phyloP scores from a whole-genome alignment of 2,329 filamentous ascomycete genomes.

The Fusarium sambucinum region DNA sequence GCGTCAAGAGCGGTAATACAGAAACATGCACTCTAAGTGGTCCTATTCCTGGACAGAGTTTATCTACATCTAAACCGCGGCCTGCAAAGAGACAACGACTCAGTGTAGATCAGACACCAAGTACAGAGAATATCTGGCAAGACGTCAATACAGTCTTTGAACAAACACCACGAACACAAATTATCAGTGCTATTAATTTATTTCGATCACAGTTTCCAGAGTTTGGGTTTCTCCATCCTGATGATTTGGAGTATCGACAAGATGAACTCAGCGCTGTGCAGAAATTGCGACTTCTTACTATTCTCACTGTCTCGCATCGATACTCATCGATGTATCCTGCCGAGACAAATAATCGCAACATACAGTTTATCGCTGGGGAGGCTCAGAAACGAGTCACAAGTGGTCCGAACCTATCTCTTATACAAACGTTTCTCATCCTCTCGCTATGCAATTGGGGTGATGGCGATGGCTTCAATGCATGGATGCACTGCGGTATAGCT shows the following conservation, averaged over 20 bases:
- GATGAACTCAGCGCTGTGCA: conserved; percentile 14
- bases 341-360: not conserved
- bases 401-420: conserved; percentile 31
- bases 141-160: conserved; percentile 25
- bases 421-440: conserved; percentile 40
- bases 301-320: conserved; percentile 33
- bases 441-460: conserved; percentile 46
- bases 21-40: conserved; percentile 38
- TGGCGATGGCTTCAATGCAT: conserved; percentile 45
- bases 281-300: conserved; percentile 35
- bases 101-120: not conserved
- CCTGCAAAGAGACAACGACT: conserved; percentile 27
- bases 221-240: conserved; percentile 42
- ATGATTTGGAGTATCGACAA: conserved; percentile 40
- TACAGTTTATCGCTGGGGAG: conserved; percentile 20
- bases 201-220: conserved; percentile 45
- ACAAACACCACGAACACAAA: not conserved
- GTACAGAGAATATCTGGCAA: not conserved
- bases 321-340: conserved; percentile 3
- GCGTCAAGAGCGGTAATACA: conserved; percentile 34
- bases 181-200: conserved; percentile 27
- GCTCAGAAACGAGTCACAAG: conserved; percentile 30
- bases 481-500: conserved; percentile 47
- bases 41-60: conserved; percentile 13
- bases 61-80: not conserved